phyloP scores from a whole-genome alignment of 108 stramenopile species.

The Parietichytrium sp. region DNA sequence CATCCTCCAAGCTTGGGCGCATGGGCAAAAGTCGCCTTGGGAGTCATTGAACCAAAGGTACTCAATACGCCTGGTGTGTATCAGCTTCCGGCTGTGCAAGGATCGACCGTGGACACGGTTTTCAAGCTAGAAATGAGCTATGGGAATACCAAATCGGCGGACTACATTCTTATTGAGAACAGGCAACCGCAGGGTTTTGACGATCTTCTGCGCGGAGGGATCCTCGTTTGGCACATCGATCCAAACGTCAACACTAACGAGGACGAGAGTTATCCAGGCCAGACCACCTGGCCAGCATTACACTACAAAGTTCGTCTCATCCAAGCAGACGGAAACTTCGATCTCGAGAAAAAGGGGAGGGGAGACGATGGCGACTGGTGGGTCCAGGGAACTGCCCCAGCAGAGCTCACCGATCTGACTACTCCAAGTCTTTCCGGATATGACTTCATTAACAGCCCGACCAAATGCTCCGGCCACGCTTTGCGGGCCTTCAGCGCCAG shows the following conservation, averaged over 20 bases:
- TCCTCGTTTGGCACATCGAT: conserved; percentile 70
- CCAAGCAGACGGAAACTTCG: conserved; percentile 70
- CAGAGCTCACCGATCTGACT: background rate
- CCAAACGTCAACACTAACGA: conserved; percentile 46
- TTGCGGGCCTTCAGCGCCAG: background rate
- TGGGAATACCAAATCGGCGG: conserved; percentile 54
- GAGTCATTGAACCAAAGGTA: conserved; percentile 57
- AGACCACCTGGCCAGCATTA: conserved; percentile 66
- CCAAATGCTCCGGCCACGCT: conserved; percentile 23
- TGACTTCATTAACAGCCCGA: background rate
- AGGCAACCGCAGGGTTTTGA: conserved; percentile 63
- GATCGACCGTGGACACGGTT: conserved; percentile 42
- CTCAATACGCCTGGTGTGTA: conserved; percentile 54
- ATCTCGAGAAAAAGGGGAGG: conserved; percentile 58
- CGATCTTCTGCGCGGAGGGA: conserved; percentile 53
- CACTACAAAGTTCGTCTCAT: conserved; percentile 72
- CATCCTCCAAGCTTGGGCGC: conserved; percentile 61
- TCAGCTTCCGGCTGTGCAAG: conserved; percentile 42
- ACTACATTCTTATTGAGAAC: conserved; percentile 72
- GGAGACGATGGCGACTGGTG: conserved; percentile 33
- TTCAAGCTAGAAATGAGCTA: conserved; percentile 58
- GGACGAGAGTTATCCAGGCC: conserved; percentile 55
- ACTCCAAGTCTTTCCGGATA: background rate
- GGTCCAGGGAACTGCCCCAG: background rate
- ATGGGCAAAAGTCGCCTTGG: conserved; percentile 60